Evolutionary conservation across 2,329 filamentous ascomycete species (phyloP).

Genomic region (Cladosporium sp.): DNA sequence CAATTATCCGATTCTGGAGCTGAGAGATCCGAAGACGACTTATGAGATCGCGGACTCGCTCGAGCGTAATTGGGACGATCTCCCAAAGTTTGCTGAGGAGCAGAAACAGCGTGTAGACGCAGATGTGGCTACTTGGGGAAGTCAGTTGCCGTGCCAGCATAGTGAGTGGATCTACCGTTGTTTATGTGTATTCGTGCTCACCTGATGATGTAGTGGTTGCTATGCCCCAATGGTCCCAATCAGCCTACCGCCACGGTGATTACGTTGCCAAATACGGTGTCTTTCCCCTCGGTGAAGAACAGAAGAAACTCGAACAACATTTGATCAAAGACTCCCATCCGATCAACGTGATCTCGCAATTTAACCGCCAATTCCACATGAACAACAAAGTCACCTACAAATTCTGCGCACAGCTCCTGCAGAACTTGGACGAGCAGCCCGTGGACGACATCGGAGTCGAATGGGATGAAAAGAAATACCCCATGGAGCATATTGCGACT

Average conservation of each 20-base stretch:
- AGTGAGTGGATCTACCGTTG: slow-evolving; percentile 18
- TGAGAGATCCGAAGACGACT: slow-evolving; percentile 28
- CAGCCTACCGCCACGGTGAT: slow-evolving; percentile 32
- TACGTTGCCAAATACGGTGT: slow-evolving; percentile 32
- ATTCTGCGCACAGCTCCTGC: slow-evolving; percentile 31
- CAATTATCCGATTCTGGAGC: slow-evolving; percentile 31
- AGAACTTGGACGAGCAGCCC: slow-evolving; percentile 31
- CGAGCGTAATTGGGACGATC: slow-evolving; percentile 31
- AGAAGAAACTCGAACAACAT: slow-evolving; percentile 25
- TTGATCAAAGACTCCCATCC: slow-evolving; percentile 25
- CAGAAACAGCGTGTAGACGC: slow-evolving; percentile 26
- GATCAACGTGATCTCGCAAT: slow-evolving; percentile 31
- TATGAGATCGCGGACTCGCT: slow-evolving; percentile 32
- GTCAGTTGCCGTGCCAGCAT: slow-evolving; percentile 27
- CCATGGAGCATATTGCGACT: slow-evolving; percentile 30
- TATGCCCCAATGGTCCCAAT: slow-evolving; percentile 31
- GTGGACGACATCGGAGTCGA: slow-evolving; percentile 32
- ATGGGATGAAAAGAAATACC: slow-evolving; percentile 32
- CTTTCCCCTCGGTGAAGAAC: slow-evolving; percentile 28
- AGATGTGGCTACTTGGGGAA: slow-evolving; percentile 27
- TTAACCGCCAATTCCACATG: slow-evolving; percentile 29
- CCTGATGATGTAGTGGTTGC: slow-evolving; percentile 26
- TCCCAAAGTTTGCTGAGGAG: slow-evolving; percentile 29
- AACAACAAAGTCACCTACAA: slow-evolving; percentile 32
- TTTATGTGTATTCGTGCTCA: background rate